A percentile compares a stretch with the other conserved stretches of the same genome.
Evolutionary conservation across 345 rosid species (phyloP).

Genomic region (Abelmoschus esculentus): DNA sequence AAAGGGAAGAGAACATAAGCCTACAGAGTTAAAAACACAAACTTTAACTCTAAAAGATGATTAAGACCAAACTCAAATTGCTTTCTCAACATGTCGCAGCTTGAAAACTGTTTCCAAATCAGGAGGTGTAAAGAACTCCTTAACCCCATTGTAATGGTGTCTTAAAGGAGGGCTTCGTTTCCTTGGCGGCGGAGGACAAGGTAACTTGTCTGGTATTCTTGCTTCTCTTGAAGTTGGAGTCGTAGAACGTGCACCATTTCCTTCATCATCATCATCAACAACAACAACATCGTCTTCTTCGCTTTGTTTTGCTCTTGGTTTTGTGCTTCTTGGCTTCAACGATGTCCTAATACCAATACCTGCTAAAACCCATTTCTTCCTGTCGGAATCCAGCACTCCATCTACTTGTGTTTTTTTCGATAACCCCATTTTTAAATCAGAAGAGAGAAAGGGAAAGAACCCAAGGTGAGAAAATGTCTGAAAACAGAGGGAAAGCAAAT

Average conservation of each 20-base stretch:
- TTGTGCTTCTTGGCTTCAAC: slow-evolving; percentile 61
- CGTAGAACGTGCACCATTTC: slow-evolving; percentile 23
- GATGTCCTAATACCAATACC: slow-evolving; percentile 54
- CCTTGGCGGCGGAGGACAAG: slow-evolving; percentile 84
- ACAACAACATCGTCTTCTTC: slow-evolving; percentile 18
- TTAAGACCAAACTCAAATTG: slow-evolving; percentile 26
- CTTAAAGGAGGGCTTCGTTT: slow-evolving; percentile 54
- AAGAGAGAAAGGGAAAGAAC: slow-evolving; percentile 2
- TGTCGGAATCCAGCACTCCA: slow-evolving; percentile 44
- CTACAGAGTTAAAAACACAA: background rate
- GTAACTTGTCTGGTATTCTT: slow-evolving; percentile 57
- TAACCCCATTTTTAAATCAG: slow-evolving; percentile 47
- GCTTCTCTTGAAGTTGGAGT: slow-evolving; percentile 77
- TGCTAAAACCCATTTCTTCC: slow-evolving; percentile 72
- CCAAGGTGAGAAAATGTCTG: background rate
- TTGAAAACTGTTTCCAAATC: slow-evolving; percentile 72
- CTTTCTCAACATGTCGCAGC: slow-evolving; percentile 45
- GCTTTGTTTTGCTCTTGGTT: slow-evolving; percentile 29
- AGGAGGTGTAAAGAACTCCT: slow-evolving; percentile 79
- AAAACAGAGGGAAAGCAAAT: slow-evolving; percentile 1
- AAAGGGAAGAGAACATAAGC: background rate
- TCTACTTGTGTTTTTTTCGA: slow-evolving; percentile 60
- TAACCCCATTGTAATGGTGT: slow-evolving; percentile 42
- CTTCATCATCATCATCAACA: background rate
- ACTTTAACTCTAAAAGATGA: slow-evolving; percentile 12